Percentiles rank a stretch among this genome's conserved stretches.
Conservation (phyloP, 1,284 basidiomycete genomes). For the Volvariella surrecta region DNA sequence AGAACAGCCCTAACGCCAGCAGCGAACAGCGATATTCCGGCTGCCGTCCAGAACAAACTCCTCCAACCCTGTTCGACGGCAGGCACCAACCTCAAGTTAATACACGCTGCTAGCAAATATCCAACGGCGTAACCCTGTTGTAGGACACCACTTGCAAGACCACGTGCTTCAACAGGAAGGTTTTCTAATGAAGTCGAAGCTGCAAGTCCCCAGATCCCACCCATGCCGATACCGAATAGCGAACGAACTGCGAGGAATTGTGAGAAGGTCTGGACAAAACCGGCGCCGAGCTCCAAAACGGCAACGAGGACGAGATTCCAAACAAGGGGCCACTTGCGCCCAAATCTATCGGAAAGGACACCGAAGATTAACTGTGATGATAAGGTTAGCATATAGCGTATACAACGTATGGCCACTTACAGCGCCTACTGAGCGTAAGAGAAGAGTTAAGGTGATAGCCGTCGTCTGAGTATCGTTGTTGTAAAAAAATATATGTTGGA, state of each 20-base stretch:
- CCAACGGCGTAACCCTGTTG: conserved; percentile 77
- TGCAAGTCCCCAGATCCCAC: conserved; percentile 75
- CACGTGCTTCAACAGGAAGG: conserved; percentile 81
- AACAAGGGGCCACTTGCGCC: conserved; percentile 90
- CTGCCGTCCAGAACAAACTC: conserved; percentile 57
- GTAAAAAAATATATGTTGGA: not conserved
- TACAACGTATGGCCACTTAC: conserved; percentile 29
- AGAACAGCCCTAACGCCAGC: conserved; percentile 65
- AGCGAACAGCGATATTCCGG: conserved; percentile 69
- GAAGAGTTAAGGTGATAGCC: conserved; percentile 87
- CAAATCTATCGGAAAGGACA: conserved; percentile 76
- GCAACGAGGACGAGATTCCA: conserved; percentile 66
- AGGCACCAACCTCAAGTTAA: conserved; percentile 73
- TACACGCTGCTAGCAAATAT: conserved; percentile 56
- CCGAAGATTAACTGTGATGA: conserved; percentile 54
- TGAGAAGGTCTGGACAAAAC: conserved; percentile 60
- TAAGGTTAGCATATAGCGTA: too few species aligned
- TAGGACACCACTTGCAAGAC: conserved; percentile 77
- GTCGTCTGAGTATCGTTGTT: conserved; percentile 41
- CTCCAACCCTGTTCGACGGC: conserved; percentile 46
- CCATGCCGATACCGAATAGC: conserved; percentile 86
- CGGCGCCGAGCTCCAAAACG: conserved; percentile 72
- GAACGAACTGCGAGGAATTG: conserved; percentile 70
- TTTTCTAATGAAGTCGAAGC: conserved; percentile 81
- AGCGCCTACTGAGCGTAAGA: conserved; percentile 86